These are phyloP conservation scores for Keithomyces neogunnii DNA, from an alignment of 2,329 filamentous ascomycete species.

Conservation along the genomic window DNA sequence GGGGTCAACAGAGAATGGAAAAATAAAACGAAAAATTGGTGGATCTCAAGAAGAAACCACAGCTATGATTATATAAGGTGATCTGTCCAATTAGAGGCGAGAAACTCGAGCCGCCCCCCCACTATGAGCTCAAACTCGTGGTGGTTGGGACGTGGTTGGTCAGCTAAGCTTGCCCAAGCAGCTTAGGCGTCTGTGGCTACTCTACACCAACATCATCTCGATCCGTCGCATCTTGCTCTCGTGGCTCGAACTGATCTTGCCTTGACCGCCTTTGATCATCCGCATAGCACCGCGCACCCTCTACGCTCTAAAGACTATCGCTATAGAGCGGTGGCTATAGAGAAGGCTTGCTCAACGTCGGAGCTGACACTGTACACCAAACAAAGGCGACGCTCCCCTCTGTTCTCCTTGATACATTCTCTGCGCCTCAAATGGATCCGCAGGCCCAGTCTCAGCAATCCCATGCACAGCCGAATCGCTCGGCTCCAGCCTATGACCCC, in stretches of 20 bases:
- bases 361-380: neutral
- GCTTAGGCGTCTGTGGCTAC: neutral
- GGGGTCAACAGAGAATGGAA: neutral
- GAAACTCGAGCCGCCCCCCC: neutral
- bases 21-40: neutral
- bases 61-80: neutral
- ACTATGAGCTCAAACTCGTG: neutral
- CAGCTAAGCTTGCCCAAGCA: neutral
- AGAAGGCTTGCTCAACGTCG: neutral
- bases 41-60: neutral
- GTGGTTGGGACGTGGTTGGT: neutral
- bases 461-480: conserved; percentile 48
- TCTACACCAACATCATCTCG: neutral
- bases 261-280: neutral
- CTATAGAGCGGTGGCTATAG: neutral
- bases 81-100: neutral
- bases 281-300: neutral
- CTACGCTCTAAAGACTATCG: neutral
- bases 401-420: neutral
- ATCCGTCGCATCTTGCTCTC: neutral
- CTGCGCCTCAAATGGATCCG: conserved; percentile 24
- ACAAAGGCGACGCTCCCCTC: neutral
- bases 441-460: conserved; percentile 40
- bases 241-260: neutral
- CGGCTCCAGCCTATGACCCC: conserved; percentile 62